phyloP scores from a whole-genome alignment of 83 land plant genomes.

The Isoetes engelmannii region DNA sequence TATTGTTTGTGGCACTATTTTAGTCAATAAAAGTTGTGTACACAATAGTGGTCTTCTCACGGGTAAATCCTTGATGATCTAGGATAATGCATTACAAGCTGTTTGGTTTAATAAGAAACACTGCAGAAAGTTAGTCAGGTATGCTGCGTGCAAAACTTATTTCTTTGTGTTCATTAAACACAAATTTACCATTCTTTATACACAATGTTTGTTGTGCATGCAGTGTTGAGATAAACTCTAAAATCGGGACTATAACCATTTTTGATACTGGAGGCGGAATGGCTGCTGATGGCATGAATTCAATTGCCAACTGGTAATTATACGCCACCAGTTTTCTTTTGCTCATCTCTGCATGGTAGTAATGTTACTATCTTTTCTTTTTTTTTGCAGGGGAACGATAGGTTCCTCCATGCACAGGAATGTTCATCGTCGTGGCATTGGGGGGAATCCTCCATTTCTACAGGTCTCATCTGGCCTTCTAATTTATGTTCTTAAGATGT shows the following conservation, averaged over 20 bases:
- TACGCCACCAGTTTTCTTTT: background rate
- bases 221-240: conserved; percentile 3
- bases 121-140: conserved; percentile 45
- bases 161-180: conserved; percentile 25
- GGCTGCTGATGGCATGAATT: conserved; percentile 41
- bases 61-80: background rate
- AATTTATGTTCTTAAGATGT: background rate
- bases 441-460: conserved; percentile 61
- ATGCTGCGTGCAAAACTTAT: background rate
- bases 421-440: conserved; percentile 28
- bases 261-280: conserved; percentile 61
- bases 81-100: conserved; percentile 67
- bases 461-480: conserved; percentile 25
- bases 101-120: conserved; percentile 37
- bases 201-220: background rate
- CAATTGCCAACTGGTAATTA: conserved; percentile 44
- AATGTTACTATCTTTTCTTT: background rate
- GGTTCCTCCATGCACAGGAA: conserved; percentile 48
- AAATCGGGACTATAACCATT: conserved; percentile 14
- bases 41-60: background rate
- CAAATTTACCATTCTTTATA: conserved; percentile 9
- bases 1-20: background rate
- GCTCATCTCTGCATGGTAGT: background rate
- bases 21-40: background rate
- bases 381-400: conserved; percentile 48